Evolutionary conservation across 2,329 filamentous ascomycete species (phyloP).

Genomic region (Grosmannia huntii): DNA sequence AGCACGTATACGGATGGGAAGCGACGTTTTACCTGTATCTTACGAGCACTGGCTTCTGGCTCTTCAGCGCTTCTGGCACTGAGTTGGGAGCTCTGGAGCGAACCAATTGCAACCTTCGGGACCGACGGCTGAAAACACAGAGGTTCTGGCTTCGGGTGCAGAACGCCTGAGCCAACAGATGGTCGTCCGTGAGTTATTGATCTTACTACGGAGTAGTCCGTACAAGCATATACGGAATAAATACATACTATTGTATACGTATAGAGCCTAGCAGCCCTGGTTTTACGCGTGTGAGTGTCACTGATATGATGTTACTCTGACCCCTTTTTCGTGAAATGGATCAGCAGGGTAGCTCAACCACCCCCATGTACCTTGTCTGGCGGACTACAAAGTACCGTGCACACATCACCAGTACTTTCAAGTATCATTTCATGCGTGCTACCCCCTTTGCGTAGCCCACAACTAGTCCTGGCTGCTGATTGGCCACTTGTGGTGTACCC

Average conservation of each 20-base stretch:
- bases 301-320: background rate
- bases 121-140: background rate
- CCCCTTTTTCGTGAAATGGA: background rate
- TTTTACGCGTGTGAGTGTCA: background rate
- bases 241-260: no score
- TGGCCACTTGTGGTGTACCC: conserved; percentile 1
- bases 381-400: background rate
- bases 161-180: background rate
- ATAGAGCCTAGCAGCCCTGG: background rate
- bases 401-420: background rate
- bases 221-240: background rate
- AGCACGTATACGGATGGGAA: background rate
- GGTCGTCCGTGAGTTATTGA: background rate
- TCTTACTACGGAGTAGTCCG: background rate
- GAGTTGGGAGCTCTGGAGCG: background rate
- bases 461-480: background rate
- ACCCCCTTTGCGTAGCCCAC: conserved; percentile 7
- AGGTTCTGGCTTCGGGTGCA: background rate
- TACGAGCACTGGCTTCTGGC: background rate
- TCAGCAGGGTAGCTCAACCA: background rate
- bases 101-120: background rate
- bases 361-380: background rate
- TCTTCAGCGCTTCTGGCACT: background rate
- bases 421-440: background rate
- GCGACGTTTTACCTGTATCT: background rate